Conservation (phyloP, 164 flowering plant genomes). For the Paratinospora sagittata region DNA sequence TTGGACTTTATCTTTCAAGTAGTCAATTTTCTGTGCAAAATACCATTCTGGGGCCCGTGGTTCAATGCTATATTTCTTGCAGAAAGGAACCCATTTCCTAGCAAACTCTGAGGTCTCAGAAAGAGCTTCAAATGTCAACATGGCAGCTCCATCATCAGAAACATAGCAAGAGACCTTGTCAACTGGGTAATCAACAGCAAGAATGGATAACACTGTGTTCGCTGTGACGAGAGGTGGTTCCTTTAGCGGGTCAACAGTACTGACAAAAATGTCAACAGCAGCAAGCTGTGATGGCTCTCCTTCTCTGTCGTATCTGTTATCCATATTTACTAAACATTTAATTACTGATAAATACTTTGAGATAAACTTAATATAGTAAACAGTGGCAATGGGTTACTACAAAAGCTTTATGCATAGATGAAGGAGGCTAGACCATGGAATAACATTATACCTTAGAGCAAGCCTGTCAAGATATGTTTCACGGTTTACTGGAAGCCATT, state of each 20-base stretch:
- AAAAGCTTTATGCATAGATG: background rate
- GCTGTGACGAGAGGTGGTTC: slow-evolving; percentile 62
- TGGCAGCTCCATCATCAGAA: slow-evolving; percentile 63
- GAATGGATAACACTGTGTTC: slow-evolving; percentile 54
- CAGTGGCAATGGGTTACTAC: background rate
- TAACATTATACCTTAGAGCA: slow-evolving; percentile 30
- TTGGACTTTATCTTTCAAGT: slow-evolving; percentile 52
- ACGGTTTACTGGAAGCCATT: slow-evolving; percentile 48
- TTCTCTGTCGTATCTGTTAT: slow-evolving; percentile 46
- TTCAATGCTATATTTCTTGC: slow-evolving; percentile 48
- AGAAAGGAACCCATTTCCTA: slow-evolving; percentile 58
- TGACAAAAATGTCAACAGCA: slow-evolving; percentile 45
- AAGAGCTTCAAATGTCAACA: slow-evolving; percentile 53
- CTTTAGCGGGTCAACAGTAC: slow-evolving; percentile 59
- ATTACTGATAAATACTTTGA: background rate
- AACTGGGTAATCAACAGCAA: slow-evolving; percentile 59
- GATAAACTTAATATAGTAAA: background rate
- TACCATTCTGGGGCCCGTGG: slow-evolving; percentile 63
- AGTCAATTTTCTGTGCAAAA: slow-evolving; percentile 47
- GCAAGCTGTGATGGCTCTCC: slow-evolving; percentile 50
- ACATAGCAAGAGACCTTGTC: slow-evolving; percentile 61
- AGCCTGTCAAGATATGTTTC: slow-evolving; percentile 55
- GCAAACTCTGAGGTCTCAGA: slow-evolving; percentile 61
- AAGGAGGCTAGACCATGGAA: background rate
- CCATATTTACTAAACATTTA: slow-evolving; percentile 7